Percentiles rank a stretch among this genome's conserved stretches.
phyloP scores from a whole-genome alignment of 2,329 filamentous ascomycete genomes.

The Plenodomus tracheiphilus region DNA sequence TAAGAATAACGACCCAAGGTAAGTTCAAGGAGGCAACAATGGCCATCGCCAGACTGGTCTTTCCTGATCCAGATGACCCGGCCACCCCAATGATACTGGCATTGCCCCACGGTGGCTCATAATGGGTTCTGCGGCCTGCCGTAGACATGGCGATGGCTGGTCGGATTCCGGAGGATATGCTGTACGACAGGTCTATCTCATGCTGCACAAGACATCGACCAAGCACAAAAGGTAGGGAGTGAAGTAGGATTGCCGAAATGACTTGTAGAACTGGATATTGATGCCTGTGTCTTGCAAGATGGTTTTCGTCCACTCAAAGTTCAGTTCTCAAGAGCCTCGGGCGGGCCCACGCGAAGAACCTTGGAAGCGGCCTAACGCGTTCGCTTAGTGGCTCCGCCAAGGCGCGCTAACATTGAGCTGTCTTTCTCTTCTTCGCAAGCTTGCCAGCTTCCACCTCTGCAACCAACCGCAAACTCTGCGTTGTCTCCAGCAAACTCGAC shows the following conservation, averaged over 20 bases:
- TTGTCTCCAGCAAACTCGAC: conserved; percentile 32
- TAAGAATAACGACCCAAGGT: conserved; percentile 97
- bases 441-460: conserved; percentile 26
- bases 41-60: conserved; percentile 89
- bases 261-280: too few species aligned
- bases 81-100: conserved; percentile 96
- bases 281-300: not conserved
- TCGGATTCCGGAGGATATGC: not conserved
- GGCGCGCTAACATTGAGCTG: not conserved
- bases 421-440: conserved; percentile 27
- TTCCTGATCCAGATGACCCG: conserved; percentile 91
- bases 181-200: conserved; percentile 6
- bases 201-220: conserved; percentile 8
- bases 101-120: conserved; percentile 93
- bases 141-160: conserved; percentile 23
- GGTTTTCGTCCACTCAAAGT: not conserved
- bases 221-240: conserved; percentile 10
- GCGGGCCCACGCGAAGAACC: not conserved
- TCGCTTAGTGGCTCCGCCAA: not conserved
- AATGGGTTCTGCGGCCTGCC: conserved; percentile 61
- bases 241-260: too few species aligned
- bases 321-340: not conserved
- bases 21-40: conserved; percentile 89
- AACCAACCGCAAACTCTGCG: conserved; percentile 36
- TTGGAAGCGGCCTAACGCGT: not conserved